Base-by-base conservation (phyloP, 768 basidiomycete genomes). In the Leccinum aurantiacum region DNA sequence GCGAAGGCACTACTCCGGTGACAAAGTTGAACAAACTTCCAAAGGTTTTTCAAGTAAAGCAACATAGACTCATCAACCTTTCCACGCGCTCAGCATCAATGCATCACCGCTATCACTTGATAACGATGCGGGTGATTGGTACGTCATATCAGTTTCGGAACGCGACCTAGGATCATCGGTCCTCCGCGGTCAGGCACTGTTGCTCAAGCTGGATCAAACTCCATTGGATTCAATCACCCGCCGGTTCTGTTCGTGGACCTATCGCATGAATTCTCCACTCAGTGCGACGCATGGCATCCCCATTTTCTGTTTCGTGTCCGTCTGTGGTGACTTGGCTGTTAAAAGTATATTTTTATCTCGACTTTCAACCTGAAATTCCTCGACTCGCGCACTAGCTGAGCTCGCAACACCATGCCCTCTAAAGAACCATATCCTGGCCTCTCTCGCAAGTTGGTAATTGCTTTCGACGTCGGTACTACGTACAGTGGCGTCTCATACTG, bases 361-460 rank as follows among this genome's bases (percentile, higher is more conserved):
- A 19, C 53, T 19, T 41, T 17, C 31, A 27, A 37, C n/a, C 25
- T 25, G 48, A 25, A 49, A 19, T 35, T 11, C 46, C 15, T n/a
- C 7, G 19, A 53, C 46, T n/a, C 49, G 24, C 25, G 11, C 24
- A 38, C 24, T 8, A 35, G 57, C 35, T 47, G 24, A 55, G 6
- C 33, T 7, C n/a, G n/a, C 41, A 41, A 22, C 59, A 63, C 19
- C 59, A 76, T 76, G 76, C 6, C 65, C 4, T 53, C 69, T 11
- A 52, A 68, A 27, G 44, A 74, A 37, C 70, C 72, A 1, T 82
- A 76, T 60, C 55, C 64, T 17, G 82, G 82, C 3, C 59, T 57
- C 0, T 61, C 64, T n/a, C 74, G 80, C 62, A 80, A 79, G 56
- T 59, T 80, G 2, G 76, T 80, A 0, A 63, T 80, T 13, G 79